A percentile compares a stretch with the other conserved stretches of the same genome.
These are phyloP conservation scores for Phaseolus lunatus DNA, from an alignment of 306 rosid genomes.

Conservation along the genomic window DNA sequence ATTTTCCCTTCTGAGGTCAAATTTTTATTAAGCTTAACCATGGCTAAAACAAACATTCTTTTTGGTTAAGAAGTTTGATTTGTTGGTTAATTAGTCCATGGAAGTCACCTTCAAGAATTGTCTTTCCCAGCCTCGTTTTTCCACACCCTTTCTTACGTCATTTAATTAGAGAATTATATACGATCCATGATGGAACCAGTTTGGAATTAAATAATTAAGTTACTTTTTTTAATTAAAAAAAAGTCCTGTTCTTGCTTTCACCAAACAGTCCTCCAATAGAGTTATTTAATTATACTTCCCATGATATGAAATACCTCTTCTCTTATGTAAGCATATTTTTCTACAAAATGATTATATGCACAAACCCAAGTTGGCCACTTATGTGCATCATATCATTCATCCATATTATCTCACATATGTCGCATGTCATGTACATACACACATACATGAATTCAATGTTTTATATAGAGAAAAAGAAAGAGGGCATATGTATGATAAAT, in stretches of 20 bases:
- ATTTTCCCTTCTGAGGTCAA: not conserved
- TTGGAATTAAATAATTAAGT: conserved; percentile 36
- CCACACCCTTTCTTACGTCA: conserved; percentile 47
- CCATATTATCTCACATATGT: conserved; percentile 16
- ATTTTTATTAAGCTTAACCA: conserved; percentile 4
- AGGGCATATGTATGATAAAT: too few relatives aligned
- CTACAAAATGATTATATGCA: conserved; percentile 76
- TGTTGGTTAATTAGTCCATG: conserved; percentile 6
- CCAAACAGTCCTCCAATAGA: conserved; percentile 57
- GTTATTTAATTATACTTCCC: conserved; percentile 60
- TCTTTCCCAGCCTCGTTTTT: conserved; percentile 36
- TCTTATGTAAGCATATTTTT: conserved; percentile 70
- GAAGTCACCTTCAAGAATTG: conserved; percentile 3
- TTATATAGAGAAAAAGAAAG: not conserved
- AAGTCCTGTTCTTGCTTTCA: conserved; percentile 50
- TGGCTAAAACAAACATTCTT: not conserved
- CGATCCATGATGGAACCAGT: conserved; percentile 42
- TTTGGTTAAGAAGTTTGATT: not conserved
- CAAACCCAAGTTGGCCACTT: conserved; percentile 55
- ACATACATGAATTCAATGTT: not conserved
- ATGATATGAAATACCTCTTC: conserved; percentile 51
- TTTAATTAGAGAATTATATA: conserved; percentile 35
- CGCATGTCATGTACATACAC: conserved; percentile 13
- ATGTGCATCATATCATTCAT: conserved; percentile 44
- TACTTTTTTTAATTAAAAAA: conserved; percentile 40